Evolutionary conservation across 768 basidiomycete species (phyloP).

Genomic region (Sporobolomyces phaffii): DNA sequence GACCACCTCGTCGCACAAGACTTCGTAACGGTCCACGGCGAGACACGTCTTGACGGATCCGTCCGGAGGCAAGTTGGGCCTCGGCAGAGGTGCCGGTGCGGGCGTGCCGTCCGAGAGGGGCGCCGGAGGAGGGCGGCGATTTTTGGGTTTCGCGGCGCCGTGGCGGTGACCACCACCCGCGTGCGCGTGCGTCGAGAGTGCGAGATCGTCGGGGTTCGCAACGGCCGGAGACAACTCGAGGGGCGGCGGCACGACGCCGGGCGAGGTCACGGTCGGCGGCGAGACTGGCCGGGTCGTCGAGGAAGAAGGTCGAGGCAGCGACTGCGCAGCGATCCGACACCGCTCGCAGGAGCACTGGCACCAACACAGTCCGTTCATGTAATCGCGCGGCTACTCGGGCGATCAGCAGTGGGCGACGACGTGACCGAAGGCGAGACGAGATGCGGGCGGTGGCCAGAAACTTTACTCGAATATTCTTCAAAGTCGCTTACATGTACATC

Average conservation of each 20-base stretch:
- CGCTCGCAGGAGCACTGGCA: slow-evolving; percentile 1
- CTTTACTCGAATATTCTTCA: too few relatives aligned
- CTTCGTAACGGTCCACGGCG: slow-evolving; percentile 30
- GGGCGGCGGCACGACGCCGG: not conserved
- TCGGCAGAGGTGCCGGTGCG: not conserved
- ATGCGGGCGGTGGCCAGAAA: not conserved
- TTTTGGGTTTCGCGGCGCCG: not conserved
- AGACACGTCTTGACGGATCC: slow-evolving; percentile 30
- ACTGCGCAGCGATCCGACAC: not conserved
- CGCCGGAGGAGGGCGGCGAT: slow-evolving; percentile 13
- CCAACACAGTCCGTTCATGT: slow-evolving; percentile 7
- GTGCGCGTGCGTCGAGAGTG: too few relatives aligned
- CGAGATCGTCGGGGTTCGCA: not conserved
- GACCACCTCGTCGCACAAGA: slow-evolving; percentile 29
- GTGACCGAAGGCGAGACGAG: not conserved
- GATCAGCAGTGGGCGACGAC: too few relatives aligned
- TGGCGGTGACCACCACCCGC: too few relatives aligned
- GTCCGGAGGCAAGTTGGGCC: slow-evolving; percentile 14
- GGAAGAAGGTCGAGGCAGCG: not conserved
- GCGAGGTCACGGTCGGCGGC: not conserved
- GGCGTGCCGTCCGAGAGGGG: not conserved
- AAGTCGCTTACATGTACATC: too few relatives aligned
- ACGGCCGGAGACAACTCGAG: not conserved
- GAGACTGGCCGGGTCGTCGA: not conserved
- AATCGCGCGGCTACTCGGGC: too few relatives aligned